These are phyloP conservation scores for Coelastrella sp. DNA, from an alignment of 139 green algal species.

Conservation along the genomic window DNA sequence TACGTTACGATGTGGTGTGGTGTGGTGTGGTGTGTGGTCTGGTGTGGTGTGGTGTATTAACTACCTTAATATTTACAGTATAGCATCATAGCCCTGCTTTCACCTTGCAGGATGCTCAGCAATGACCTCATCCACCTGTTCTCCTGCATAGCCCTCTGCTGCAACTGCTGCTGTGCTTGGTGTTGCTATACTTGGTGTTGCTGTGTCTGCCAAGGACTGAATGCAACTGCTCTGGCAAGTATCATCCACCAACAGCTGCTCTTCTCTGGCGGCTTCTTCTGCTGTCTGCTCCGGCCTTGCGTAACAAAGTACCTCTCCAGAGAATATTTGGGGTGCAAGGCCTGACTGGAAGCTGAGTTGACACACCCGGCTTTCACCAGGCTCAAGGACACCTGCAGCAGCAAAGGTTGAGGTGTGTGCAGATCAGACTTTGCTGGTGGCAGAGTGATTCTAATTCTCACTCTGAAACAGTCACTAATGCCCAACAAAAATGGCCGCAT, in stretches of 20 bases:
- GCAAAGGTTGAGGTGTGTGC: neutral
- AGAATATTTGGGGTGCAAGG: conserved; percentile 30
- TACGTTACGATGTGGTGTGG: too few species aligned
- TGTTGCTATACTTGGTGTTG: neutral
- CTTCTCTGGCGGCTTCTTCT: neutral
- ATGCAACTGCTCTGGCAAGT: neutral
- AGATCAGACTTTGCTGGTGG: neutral
- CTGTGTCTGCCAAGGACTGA: neutral
- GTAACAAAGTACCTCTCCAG: conserved; percentile 31
- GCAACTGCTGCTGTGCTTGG: neutral
- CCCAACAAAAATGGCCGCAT: too few species aligned
- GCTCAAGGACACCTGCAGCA: conserved; percentile 29
- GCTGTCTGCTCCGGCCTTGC: neutral
- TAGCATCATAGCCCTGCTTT: neutral
- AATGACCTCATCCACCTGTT: conserved; percentile 52
- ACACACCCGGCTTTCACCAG: neutral
- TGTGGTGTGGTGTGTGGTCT: too few species aligned
- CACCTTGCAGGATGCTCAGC: conserved; percentile 49
- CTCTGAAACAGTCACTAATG: too few species aligned
- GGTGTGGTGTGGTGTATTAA: too few species aligned
- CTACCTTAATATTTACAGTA: too few species aligned
- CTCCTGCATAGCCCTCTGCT: neutral
- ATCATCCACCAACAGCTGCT: neutral
- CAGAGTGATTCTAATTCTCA: too few species aligned
- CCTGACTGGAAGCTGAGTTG: conserved; percentile 35